phyloP scores from a whole-genome alignment of 257 asterid species.

The Nicotiana otophora region DNA sequence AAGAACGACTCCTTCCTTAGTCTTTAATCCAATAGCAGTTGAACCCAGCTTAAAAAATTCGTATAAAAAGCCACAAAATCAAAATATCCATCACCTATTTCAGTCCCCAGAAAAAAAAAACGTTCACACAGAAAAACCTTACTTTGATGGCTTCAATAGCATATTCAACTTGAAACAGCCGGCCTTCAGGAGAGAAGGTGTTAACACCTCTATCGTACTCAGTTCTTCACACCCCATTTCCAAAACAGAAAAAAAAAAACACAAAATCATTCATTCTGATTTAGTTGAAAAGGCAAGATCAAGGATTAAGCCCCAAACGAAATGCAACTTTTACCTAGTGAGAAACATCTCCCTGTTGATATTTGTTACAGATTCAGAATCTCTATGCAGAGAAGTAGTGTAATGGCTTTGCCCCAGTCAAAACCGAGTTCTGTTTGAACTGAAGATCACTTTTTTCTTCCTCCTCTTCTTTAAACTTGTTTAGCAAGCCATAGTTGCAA shows the following conservation, averaged over 20 bases:
- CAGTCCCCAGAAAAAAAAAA: no score
- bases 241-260: not conserved
- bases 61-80: not conserved
- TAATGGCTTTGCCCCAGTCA: not conserved
- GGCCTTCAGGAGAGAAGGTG: constrained; percentile 93
- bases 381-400: not conserved
- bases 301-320: not conserved
- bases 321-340: not conserved
- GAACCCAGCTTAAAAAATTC: constrained; percentile 57
- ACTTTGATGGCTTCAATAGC: constrained; percentile 97
- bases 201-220: constrained; percentile 93
- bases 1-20: no score
- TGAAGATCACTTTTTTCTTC: not conserved
- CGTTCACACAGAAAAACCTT: not conserved
- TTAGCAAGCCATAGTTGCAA: not conserved
- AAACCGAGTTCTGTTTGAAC: not conserved
- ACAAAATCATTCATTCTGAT: not conserved
- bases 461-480: not conserved
- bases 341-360: not conserved
- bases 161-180: constrained; percentile 86
- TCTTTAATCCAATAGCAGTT: constrained; percentile 33
- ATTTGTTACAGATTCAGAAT: not conserved
- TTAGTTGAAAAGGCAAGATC: not conserved
- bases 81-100: not conserved
- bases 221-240: constrained; percentile 37